These are phyloP conservation scores for Camellia granthamiana DNA, from an alignment of 148 eudicot genomes.

Conservation along the genomic window DNA sequence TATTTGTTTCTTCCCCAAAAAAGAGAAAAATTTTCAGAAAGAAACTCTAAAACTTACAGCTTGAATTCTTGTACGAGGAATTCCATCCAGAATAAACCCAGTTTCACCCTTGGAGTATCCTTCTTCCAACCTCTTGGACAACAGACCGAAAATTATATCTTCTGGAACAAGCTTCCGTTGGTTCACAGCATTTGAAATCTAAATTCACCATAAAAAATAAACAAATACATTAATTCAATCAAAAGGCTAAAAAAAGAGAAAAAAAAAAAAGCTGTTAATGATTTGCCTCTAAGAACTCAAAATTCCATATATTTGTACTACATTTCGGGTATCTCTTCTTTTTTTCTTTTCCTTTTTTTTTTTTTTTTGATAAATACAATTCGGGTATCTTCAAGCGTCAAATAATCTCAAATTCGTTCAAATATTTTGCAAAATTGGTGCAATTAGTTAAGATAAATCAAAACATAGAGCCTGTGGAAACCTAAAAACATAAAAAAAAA, in stretches of 20 bases:
- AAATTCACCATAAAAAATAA: neutral
- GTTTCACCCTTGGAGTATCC: conserved; percentile 53
- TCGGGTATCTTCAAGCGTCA: too few relatives aligned
- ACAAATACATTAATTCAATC: too few relatives aligned
- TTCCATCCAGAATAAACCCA: conserved; percentile 89
- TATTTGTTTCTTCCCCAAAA: neutral
- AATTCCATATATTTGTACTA: too few relatives aligned
- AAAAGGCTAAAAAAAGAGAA: neutral
- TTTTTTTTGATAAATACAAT: too few relatives aligned
- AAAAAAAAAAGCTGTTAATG: neutral
- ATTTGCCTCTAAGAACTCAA: too few relatives aligned
- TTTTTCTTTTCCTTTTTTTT: too few relatives aligned
- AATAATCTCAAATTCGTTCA: too few relatives aligned
- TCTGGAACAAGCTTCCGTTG: conserved; percentile 82
- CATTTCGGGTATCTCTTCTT: too few relatives aligned
- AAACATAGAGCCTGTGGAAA: too few relatives aligned
- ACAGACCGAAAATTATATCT: conserved; percentile 74
- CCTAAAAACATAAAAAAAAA: too few relatives aligned
- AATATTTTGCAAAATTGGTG: too few relatives aligned
- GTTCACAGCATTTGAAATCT: conserved; percentile 80
- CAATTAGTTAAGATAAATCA: too few relatives aligned
- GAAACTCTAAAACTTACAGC: conserved; percentile 59
- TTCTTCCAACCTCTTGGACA: conserved; percentile 85
- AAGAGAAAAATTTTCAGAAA: neutral
- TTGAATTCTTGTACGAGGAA: conserved; percentile 76